phyloP scores from a whole-genome alignment of 2,329 filamentous ascomycete species.

The Ophiostoma novo-ulmi region DNA sequence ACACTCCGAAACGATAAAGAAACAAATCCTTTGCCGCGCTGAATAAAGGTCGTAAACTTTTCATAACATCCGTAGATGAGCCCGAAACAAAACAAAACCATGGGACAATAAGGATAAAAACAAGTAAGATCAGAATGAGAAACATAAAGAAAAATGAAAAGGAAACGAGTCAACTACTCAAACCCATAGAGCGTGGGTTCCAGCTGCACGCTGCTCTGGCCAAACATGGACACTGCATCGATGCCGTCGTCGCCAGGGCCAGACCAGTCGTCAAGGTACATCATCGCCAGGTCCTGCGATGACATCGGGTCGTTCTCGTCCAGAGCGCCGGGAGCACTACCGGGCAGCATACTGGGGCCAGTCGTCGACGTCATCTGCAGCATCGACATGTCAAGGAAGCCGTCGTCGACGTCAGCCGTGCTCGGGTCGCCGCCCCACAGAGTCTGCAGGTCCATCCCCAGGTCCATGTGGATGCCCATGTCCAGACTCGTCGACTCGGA shows the following conservation, averaged over 20 bases:
- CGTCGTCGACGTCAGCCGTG: constrained; percentile 39
- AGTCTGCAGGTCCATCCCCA: constrained; percentile 39
- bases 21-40: constrained; percentile 9
- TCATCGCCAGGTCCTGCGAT: constrained; percentile 21
- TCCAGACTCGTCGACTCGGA: constrained; percentile 51
- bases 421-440: constrained; percentile 37
- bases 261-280: constrained; percentile 40
- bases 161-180: neutral
- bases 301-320: constrained; percentile 29
- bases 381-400: constrained; percentile 39
- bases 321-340: constrained; percentile 10
- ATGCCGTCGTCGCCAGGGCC: constrained; percentile 17
- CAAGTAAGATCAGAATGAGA: neutral
- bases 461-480: constrained; percentile 46
- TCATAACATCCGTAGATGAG: constrained; percentile 9
- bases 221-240: constrained; percentile 46
- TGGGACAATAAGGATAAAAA: constrained; percentile 15
- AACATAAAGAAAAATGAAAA: neutral
- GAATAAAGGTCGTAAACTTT: constrained; percentile 17
- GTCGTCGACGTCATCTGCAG: neutral
- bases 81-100: constrained; percentile 4
- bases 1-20: constrained; percentile 8
- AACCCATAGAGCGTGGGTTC: constrained; percentile 42
- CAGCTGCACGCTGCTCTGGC: constrained; percentile 47
- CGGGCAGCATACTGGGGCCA: constrained; percentile 32